Percentiles rank a stretch among this genome's conserved stretches.
phyloP scores from a whole-genome alignment of 129 eudicot genomes.

The Chrysanthemum lavandulifolium region DNA sequence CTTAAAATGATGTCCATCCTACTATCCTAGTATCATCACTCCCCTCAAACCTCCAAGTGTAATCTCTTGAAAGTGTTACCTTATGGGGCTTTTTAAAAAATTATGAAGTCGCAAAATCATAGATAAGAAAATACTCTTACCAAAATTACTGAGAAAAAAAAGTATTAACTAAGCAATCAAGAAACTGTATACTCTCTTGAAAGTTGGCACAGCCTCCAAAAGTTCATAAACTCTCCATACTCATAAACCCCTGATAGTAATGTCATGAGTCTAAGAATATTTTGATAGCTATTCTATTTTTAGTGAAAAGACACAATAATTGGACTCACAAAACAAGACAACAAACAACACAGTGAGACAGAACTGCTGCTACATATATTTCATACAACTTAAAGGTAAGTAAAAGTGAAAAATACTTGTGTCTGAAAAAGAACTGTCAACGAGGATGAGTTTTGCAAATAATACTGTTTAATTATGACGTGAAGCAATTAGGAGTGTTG shows the following conservation, averaged over 20 bases:
- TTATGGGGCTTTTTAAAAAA: neutral
- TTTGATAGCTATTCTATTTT: neutral
- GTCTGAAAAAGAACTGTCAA: no score
- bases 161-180: neutral
- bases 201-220: neutral
- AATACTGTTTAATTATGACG: no score
- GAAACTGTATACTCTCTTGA: neutral
- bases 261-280: neutral
- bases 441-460: no score
- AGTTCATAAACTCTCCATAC: neutral
- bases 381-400: no score
- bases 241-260: neutral
- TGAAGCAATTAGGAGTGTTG: no score
- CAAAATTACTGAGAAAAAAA: neutral
- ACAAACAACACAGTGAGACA: no score
- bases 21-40: neutral
- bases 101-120: neutral
- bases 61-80: neutral
- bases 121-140: neutral
- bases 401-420: no score
- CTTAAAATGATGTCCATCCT: slow-evolving; percentile 4
- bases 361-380: no score
- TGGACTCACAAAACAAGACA: neutral
- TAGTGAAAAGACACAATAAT: neutral
- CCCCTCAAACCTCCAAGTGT: neutral